Percentiles rank a stretch among this genome's conserved stretches.
Conservation (phyloP, 73 alveolate genomes). For the Paramecium sexaurelia region DNA sequence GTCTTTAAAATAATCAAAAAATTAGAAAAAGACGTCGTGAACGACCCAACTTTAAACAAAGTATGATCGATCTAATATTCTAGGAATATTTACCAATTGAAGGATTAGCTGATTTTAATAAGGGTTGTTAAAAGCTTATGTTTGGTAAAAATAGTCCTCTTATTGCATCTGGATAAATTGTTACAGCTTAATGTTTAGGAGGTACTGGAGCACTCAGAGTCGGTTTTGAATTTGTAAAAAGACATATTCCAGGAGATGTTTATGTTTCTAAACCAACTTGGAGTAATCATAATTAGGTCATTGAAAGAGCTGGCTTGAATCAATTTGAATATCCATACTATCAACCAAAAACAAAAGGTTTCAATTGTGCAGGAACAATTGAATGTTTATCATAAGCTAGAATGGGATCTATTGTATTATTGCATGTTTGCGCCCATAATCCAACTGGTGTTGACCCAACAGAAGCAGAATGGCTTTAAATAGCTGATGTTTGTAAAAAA, state of each 20-base stretch:
- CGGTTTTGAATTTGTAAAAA: slow-evolving; percentile 87
- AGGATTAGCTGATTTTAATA: slow-evolving; percentile 86
- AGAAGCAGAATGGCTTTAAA: slow-evolving; percentile 72
- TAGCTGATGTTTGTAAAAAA: slow-evolving; percentile 63
- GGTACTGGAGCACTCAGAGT: slow-evolving; percentile 98
- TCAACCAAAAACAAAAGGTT: slow-evolving; percentile 83
- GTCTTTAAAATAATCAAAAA: slow-evolving; percentile 86
- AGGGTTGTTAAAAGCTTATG: slow-evolving; percentile 78
- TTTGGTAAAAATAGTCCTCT: slow-evolving; percentile 85
- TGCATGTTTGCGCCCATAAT: slow-evolving; percentile 98
- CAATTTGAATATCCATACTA: slow-evolving; percentile 90
- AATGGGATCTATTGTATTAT: slow-evolving; percentile 86
- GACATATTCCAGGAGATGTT: slow-evolving; percentile 77
- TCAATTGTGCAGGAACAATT: slow-evolving; percentile 91
- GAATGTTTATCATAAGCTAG: slow-evolving; percentile 77
- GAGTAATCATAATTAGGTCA: slow-evolving; percentile 92
- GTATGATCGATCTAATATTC: slow-evolving; percentile 62
- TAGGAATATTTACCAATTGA: slow-evolving; percentile 97
- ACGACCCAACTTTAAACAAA: slow-evolving; percentile 73
- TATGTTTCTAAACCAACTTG: slow-evolving; percentile 93
- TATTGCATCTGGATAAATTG: slow-evolving; percentile 79
- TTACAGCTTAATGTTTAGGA: slow-evolving; percentile 87
- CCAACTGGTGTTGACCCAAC: slow-evolving; percentile 99
- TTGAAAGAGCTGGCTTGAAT: slow-evolving; percentile 81
- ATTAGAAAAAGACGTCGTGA: slow-evolving; percentile 81